Percentiles rank a stretch among this genome's conserved stretches.
These are phyloP conservation scores for Aphanomyces stellatus DNA, from an alignment of 352 stramenopile genomes.

Conservation along the genomic window DNA sequence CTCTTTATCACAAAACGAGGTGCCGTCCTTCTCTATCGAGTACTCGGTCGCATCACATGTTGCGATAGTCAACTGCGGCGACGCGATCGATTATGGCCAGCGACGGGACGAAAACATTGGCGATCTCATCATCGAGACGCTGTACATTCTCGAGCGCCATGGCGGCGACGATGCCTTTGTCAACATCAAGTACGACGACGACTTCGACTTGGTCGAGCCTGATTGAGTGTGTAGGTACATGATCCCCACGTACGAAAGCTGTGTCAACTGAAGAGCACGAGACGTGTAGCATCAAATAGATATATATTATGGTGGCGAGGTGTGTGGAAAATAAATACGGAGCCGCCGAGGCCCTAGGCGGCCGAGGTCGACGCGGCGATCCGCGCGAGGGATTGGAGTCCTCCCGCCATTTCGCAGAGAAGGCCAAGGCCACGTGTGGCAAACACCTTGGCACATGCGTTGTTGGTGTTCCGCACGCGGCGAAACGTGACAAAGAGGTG, in stretches of 20 bases:
- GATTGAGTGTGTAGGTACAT: constrained; percentile 85
- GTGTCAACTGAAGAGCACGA: constrained; percentile 8
- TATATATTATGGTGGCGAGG: no score
- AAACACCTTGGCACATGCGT: constrained; percentile 5
- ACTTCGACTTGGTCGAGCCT: background rate
- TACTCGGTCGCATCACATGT: no score
- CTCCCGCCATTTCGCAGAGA: background rate
- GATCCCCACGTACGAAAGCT: constrained; percentile 92
- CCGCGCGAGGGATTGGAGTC: background rate
- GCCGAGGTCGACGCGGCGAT: background rate
- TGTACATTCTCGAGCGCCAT: constrained; percentile 78
- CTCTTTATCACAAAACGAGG: constrained; percentile 82
- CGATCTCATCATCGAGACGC: constrained; percentile 79
- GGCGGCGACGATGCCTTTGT: constrained; percentile 85
- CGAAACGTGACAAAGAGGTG: background rate
- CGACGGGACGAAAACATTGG: constrained; percentile 65
- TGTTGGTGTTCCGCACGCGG: background rate
- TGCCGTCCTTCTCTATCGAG: no score
- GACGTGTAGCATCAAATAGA: no score
- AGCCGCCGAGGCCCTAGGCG: no score
- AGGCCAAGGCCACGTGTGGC: background rate
- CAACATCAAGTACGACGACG: constrained; percentile 60
- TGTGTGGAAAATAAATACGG: no score
- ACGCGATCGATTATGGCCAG: constrained; percentile 88
- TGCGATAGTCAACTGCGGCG: constrained; percentile 75